Evolutionary conservation across 164 flowering plant species (phyloP).

Genomic region (Nelumbo lutea): DNA sequence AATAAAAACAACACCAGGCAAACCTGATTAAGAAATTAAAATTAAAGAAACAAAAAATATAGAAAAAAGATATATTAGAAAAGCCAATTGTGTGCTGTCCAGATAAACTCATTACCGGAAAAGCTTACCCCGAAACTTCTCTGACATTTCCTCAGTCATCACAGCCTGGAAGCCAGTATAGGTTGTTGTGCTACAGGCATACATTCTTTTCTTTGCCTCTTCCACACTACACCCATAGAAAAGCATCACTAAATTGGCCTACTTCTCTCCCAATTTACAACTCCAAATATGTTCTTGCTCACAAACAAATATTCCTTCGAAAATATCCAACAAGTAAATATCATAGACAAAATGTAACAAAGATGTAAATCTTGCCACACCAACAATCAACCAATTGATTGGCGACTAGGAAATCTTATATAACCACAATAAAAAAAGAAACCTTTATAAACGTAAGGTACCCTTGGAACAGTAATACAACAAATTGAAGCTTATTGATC

Average conservation of each 20-base stretch:
- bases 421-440: no score
- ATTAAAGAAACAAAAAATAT: neutral
- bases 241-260: neutral
- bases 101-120: neutral
- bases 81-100: neutral
- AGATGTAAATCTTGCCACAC: neutral
- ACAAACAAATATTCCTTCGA: neutral
- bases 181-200: slow-evolving; percentile 94
- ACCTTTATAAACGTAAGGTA: no score
- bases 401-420: no score
- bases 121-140: slow-evolving; percentile 61
- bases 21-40: slow-evolving; percentile 34
- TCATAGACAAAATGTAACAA: neutral
- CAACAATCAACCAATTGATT: neutral
- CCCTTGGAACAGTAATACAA: no score
- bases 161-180: slow-evolving; percentile 85
- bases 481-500: no score
- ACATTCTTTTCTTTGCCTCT: slow-evolving; percentile 84
- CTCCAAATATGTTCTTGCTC: neutral
- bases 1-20: slow-evolving; percentile 84
- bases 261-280: neutral
- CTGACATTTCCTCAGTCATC: slow-evolving; percentile 76
- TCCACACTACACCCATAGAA: slow-evolving; percentile 47
- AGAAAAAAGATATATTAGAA: slow-evolving; percentile 6
- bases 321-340: neutral